A percentile compares a stretch with the other conserved stretches of the same genome.
Evolutionary conservation across 805 yeast genomes (phyloP).

Genomic region (Danielozyma ontarioensis): DNA sequence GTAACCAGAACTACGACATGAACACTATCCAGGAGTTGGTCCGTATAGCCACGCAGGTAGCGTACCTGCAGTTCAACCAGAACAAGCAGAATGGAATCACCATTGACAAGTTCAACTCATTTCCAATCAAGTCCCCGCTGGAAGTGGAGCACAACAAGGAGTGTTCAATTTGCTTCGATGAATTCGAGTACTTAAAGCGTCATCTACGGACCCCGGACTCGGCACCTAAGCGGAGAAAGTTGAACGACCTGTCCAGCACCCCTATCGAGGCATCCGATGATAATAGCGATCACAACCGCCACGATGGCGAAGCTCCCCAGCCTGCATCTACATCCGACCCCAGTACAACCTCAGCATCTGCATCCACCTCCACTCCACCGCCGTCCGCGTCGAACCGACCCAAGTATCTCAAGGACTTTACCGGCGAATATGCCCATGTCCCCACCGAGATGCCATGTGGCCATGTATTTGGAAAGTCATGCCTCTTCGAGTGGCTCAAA

Average conservation of each 20-base stretch:
- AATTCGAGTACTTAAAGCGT: constrained; percentile 14
- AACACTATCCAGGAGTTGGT: constrained; percentile 55
- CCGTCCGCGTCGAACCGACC: neutral
- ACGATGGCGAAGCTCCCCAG: neutral
- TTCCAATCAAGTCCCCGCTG: constrained; percentile 32
- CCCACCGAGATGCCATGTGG: constrained; percentile 79
- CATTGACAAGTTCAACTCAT: constrained; percentile 45
- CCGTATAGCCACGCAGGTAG: constrained; percentile 64
- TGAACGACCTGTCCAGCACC: constrained; percentile 6
- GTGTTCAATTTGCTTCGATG: constrained; percentile 67
- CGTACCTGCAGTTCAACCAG: constrained; percentile 45
- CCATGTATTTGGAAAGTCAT: constrained; percentile 82
- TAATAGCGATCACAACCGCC: neutral
- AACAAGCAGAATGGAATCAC: constrained; percentile 50
- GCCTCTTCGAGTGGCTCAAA: constrained; percentile 80
- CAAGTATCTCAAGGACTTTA: constrained; percentile 14
- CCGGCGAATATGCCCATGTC: constrained; percentile 40
- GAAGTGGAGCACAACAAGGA: constrained; percentile 26
- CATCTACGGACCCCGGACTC: constrained; percentile 2
- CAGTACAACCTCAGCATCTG: neutral
- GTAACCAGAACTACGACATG: constrained; percentile 59
- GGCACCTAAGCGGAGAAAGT: constrained; percentile 11
- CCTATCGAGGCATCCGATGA: constrained; percentile 1
- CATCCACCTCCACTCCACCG: neutral
- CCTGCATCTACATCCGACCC: neutral